A percentile compares a stretch with the other conserved stretches of the same genome.
phyloP scores from a whole-genome alignment of 768 basidiomycete genomes.

The Xerocomellus intermedius region DNA sequence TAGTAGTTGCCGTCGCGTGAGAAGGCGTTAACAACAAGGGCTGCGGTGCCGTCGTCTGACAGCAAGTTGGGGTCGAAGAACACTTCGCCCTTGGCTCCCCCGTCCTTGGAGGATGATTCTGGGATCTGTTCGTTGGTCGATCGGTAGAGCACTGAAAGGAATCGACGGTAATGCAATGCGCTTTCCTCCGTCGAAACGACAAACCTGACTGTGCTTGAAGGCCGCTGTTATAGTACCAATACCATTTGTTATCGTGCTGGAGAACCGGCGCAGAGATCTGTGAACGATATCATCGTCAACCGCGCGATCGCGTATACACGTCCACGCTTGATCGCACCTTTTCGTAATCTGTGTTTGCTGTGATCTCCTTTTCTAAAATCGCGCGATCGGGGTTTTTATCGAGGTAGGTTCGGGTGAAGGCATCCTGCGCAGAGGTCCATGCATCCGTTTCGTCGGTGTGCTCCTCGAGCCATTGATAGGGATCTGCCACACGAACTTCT shows the following conservation, averaged over 20 bases:
- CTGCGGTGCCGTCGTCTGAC: constrained; percentile 68
- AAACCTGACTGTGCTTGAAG: constrained; percentile 62
- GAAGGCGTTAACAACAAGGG: constrained; percentile 58
- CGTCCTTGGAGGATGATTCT: constrained; percentile 45
- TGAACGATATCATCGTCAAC: constrained; percentile 1
- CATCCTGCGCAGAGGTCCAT: constrained; percentile 63
- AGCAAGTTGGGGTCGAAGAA: constrained; percentile 83
- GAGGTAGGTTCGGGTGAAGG: constrained; percentile 57
- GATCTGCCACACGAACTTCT: constrained; percentile 62
- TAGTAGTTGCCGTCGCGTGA: constrained; percentile 67
- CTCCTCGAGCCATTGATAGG: constrained; percentile 74
- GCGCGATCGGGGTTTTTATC: constrained; percentile 60
- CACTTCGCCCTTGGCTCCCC: constrained; percentile 55
- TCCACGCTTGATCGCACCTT: constrained; percentile 33
- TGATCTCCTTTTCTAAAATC: constrained; percentile 59
- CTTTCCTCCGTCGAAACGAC: neutral
- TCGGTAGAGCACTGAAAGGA: constrained; percentile 54
- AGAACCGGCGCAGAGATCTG: constrained; percentile 65
- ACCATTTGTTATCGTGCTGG: constrained; percentile 70
- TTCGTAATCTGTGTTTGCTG: constrained; percentile 49
- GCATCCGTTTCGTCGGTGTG: constrained; percentile 59
- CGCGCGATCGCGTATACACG: neutral
- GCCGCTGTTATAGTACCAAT: constrained; percentile 79
- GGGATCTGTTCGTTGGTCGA: constrained; percentile 55
- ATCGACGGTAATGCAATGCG: neutral